Conservation (phyloP, 2,329 filamentous ascomycete genomes). For the Ascomycota sp. region DNA sequence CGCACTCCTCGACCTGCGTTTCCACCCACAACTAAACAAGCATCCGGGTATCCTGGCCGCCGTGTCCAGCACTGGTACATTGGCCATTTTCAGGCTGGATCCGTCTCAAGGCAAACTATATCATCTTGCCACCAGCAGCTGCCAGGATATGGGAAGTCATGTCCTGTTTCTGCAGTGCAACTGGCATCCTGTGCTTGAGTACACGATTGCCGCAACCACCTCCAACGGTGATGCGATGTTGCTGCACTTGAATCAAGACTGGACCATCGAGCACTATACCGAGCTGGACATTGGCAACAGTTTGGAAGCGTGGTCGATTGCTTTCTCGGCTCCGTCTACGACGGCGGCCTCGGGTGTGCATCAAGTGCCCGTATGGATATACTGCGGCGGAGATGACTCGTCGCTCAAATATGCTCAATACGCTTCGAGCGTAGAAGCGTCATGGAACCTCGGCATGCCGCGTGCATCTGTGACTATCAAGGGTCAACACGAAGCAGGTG, state of each 20-base stretch:
- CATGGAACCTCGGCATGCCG: constrained; percentile 2
- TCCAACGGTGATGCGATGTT: constrained; percentile 45
- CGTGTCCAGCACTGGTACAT: constrained; percentile 55
- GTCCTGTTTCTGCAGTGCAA: constrained; percentile 51
- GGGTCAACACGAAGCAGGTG: constrained; percentile 52
- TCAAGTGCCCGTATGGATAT: constrained; percentile 19
- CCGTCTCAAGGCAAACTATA: constrained; percentile 16
- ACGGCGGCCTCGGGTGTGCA: constrained; percentile 6
- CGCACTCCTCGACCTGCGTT: constrained; percentile 72
- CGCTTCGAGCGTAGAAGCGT: constrained; percentile 4
- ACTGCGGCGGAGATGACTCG: constrained; percentile 61
- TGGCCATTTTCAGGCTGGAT: constrained; percentile 41
- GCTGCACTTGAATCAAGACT: constrained; percentile 23
- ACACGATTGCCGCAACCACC: constrained; percentile 48
- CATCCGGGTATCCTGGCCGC: constrained; percentile 40
- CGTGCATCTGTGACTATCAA: constrained; percentile 16
- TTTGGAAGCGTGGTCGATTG: constrained; percentile 57
- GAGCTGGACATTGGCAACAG: constrained; percentile 25
- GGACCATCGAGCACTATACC: constrained; percentile 13
- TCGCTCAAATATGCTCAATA: constrained; percentile 26
- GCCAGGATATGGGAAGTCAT: constrained; percentile 29
- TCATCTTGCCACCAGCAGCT: constrained; percentile 22
- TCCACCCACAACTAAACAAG: constrained; percentile 29
- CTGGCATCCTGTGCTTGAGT: constrained; percentile 41
- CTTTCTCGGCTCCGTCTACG: constrained; percentile 24